A percentile compares a stretch with the other conserved stretches of the same genome.
Evolutionary conservation across 2,329 filamentous ascomycete species (phyloP).

Genomic region (Didymella sp.): DNA sequence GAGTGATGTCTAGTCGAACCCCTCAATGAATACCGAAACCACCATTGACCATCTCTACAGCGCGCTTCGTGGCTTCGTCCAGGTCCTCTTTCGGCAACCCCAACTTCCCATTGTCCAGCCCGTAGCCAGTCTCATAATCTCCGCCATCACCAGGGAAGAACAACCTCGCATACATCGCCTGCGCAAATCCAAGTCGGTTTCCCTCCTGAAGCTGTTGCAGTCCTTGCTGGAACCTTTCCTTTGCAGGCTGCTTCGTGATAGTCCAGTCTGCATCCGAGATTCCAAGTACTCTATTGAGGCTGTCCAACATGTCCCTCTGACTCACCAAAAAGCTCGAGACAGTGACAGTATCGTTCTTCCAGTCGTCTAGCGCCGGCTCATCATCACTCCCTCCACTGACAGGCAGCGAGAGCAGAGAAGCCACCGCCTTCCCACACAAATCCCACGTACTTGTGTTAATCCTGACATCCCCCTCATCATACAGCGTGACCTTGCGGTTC

Average conservation of each 20-base stretch:
- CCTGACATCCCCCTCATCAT: conserved; percentile 39
- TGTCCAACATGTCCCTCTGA: conserved; percentile 70
- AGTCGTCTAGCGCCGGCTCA: conserved; percentile 12
- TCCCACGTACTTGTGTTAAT: conserved; percentile 63
- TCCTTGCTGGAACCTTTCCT: conserved; percentile 60
- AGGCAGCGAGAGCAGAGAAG: conserved; percentile 52
- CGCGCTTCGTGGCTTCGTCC: conserved; percentile 63
- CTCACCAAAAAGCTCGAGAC: conserved; percentile 44
- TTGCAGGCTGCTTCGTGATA: conserved; percentile 57
- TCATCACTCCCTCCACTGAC: conserved; percentile 17
- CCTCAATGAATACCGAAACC: conserved; percentile 2
- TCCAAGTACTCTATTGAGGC: conserved; percentile 64
- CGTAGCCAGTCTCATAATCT: conserved; percentile 26
- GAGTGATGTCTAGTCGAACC: background rate
- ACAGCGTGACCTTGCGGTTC: conserved; percentile 39
- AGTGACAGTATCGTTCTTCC: conserved; percentile 26
- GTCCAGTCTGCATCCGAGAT: conserved; percentile 67
- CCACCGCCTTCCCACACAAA: conserved; percentile 63
- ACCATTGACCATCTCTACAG: conserved; percentile 55
- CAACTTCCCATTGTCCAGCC: conserved; percentile 59
- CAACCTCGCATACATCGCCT: conserved; percentile 54
- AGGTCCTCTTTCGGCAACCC: conserved; percentile 65
- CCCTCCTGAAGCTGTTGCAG: conserved; percentile 55
- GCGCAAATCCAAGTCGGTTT: conserved; percentile 53
- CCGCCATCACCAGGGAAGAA: conserved; percentile 27